Percentiles rank a stretch among this genome's conserved stretches.
phyloP scores from a whole-genome alignment of 2,329 filamentous ascomycete genomes.

The Penicillium sp. region DNA sequence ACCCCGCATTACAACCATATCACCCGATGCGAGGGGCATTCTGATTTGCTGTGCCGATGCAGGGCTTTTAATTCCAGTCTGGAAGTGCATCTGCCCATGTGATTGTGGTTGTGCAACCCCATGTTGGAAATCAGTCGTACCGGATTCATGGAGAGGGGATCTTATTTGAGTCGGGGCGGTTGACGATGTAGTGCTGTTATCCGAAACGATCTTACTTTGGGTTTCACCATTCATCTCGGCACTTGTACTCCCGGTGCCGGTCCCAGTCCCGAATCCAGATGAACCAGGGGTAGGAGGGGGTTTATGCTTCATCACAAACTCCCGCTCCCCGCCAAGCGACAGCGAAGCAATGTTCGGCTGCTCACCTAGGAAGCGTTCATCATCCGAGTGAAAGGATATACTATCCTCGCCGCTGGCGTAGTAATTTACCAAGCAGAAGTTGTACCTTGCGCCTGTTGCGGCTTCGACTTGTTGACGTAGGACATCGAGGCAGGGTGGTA shows the following conservation, averaged over 20 bases:
- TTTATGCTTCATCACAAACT: conserved; percentile 80
- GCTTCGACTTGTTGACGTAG: conserved; percentile 64
- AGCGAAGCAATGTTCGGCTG: conserved; percentile 73
- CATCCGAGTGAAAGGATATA: conserved; percentile 77
- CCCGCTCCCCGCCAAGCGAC: conserved; percentile 68
- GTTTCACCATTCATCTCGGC: not conserved
- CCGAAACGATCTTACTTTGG: not conserved
- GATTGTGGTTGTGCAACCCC: not conserved
- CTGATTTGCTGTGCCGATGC: conserved; percentile 44
- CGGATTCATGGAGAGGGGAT: not conserved
- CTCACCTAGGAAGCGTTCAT: conserved; percentile 71
- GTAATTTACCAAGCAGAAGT: conserved; percentile 81
- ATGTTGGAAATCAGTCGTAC: conserved; percentile 19
- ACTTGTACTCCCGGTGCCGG: not conserved
- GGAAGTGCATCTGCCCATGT: not conserved
- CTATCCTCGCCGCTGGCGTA: conserved; percentile 75
- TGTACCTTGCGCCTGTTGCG: conserved; percentile 66
- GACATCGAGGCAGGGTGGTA: conserved; percentile 67
- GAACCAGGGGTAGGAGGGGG: conserved; percentile 38
- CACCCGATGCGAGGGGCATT: conserved; percentile 62
- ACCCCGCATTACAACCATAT: conserved; percentile 78
- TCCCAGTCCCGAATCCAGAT: not conserved
- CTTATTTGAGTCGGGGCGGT: not conserved
- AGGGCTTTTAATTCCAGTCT: not conserved
- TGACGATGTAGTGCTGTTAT: not conserved